These are phyloP conservation scores for Boletus reticulatus DNA, from an alignment of 768 basidiomycete species.

Conservation along the genomic window DNA sequence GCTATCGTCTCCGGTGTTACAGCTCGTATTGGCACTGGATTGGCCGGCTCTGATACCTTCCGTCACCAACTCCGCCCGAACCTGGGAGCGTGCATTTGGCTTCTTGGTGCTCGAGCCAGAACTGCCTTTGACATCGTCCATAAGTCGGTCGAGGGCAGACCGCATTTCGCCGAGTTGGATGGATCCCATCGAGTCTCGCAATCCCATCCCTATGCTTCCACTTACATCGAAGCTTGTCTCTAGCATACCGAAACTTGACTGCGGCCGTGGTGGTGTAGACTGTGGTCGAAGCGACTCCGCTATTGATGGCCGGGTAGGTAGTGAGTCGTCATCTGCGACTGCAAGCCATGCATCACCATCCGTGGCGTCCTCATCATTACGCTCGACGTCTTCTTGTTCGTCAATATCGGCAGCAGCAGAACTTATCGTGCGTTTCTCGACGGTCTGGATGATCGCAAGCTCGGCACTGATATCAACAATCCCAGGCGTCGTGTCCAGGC, in stretches of 20 bases:
- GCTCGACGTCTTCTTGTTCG: background rate
- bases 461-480: conserved; percentile 42
- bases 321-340: background rate
- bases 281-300: conserved; percentile 6
- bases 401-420: background rate
- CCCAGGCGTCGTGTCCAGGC: conserved; percentile 39
- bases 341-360: background rate
- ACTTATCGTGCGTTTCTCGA: conserved; percentile 39
- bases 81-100: conserved; percentile 9
- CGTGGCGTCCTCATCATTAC: background rate
- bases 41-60: conserved; percentile 33
- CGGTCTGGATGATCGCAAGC: conserved; percentile 48
- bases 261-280: conserved; percentile 6
- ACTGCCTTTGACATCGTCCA: conserved; percentile 57
- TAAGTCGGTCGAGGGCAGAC: conserved; percentile 68
- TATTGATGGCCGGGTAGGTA: background rate
- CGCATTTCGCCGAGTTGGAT: conserved; percentile 68
- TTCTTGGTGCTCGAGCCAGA: conserved; percentile 25
- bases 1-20: conserved; percentile 26
- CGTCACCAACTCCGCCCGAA: conserved; percentile 29
- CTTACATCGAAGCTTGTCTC: conserved; percentile 25
- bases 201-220: conserved; percentile 20
- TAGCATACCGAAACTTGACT: conserved; percentile 15
- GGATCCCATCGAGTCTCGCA: conserved; percentile 44
- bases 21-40: conserved; percentile 37